Evolutionary conservation across 1,284 basidiomycete species (phyloP).

Genomic region (Trichosporon sp.): DNA sequence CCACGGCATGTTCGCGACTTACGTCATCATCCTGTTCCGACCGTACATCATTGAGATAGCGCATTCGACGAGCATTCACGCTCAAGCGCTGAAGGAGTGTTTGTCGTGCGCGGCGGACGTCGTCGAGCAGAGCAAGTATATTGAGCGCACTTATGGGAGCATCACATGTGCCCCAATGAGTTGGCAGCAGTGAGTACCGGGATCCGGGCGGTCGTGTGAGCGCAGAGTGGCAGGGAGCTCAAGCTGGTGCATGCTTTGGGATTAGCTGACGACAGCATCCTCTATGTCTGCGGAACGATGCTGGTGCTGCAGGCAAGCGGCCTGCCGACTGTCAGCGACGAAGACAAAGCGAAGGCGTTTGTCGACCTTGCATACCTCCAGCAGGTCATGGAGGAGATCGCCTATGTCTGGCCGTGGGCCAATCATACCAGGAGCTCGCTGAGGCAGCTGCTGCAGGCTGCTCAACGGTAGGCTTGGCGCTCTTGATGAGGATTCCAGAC

Average conservation of each 20-base stretch:
- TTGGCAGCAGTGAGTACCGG: slow-evolving; percentile 19
- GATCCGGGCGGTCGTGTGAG: too few relatives aligned
- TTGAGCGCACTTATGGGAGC: slow-evolving; percentile 5
- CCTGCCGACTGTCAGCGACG: slow-evolving; percentile 14
- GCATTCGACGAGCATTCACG: slow-evolving; percentile 8
- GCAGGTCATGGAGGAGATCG: slow-evolving; percentile 15
- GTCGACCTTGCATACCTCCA: slow-evolving; percentile 17
- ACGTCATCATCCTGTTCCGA: slow-evolving; percentile 25
- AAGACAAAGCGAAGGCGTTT: slow-evolving; percentile 8
- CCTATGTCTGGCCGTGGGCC: slow-evolving; percentile 20
- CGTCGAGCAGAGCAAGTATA: slow-evolving; percentile 18
- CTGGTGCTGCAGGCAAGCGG: slow-evolving; percentile 22
- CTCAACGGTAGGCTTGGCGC: background rate
- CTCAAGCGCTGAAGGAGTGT: slow-evolving; percentile 11
- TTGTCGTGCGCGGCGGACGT: slow-evolving; percentile 17
- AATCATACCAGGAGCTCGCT: slow-evolving; percentile 12
- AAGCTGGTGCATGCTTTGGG: too few relatives aligned
- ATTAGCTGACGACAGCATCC: slow-evolving; percentile 7
- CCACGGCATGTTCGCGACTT: slow-evolving; percentile 24
- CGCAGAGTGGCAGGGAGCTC: too few relatives aligned
- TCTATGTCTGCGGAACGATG: slow-evolving; percentile 22
- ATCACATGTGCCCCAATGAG: slow-evolving; percentile 13
- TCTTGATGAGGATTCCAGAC: too few relatives aligned
- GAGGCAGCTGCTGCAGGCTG: slow-evolving; percentile 11
- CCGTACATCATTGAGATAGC: slow-evolving; percentile 25